phyloP scores from a whole-genome alignment of 1,139 yeast species.

The Schizosaccharomyces versatilis region DNA sequence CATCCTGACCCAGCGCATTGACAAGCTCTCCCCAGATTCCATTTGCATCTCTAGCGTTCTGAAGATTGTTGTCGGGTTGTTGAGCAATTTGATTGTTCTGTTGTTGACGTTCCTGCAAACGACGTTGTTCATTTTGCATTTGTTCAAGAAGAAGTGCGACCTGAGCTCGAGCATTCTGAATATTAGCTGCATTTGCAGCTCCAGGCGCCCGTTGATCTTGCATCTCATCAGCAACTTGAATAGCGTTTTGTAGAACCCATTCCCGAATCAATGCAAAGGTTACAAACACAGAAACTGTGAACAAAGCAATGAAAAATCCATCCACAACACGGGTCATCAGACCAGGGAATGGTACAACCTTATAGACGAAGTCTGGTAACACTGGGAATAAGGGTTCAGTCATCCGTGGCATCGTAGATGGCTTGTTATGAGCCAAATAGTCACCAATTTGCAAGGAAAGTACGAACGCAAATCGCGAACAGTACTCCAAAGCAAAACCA shows the following conservation, averaged over 20 bases:
- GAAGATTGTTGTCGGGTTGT: background rate
- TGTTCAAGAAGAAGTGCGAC: background rate
- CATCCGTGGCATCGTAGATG: background rate
- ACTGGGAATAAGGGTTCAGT: constrained; percentile 1
- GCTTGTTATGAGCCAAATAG: background rate
- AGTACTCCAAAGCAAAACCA: background rate
- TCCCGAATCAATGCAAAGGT: constrained; percentile 20
- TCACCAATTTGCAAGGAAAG: constrained; percentile 2
- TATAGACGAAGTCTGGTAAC: background rate
- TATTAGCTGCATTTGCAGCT: background rate
- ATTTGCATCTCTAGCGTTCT: too few relatives aligned
- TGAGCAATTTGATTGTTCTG: background rate
- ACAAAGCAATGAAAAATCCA: constrained; percentile 17
- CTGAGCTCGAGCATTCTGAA: background rate
- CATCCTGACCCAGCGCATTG: background rate
- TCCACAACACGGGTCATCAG: constrained; percentile 14
- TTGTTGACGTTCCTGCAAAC: background rate
- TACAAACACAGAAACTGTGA: constrained; percentile 15
- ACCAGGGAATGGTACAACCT: constrained; percentile 3
- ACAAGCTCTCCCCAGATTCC: constrained; percentile 3
- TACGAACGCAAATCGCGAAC: too few relatives aligned
- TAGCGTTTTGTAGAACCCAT: constrained; percentile 17
- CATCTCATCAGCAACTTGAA: constrained; percentile 11
- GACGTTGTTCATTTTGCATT: background rate
- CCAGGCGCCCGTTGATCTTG: constrained; percentile 1